Base-by-base conservation (phyloP, 306 rosid species). In the Alnus glutinosa region DNA sequence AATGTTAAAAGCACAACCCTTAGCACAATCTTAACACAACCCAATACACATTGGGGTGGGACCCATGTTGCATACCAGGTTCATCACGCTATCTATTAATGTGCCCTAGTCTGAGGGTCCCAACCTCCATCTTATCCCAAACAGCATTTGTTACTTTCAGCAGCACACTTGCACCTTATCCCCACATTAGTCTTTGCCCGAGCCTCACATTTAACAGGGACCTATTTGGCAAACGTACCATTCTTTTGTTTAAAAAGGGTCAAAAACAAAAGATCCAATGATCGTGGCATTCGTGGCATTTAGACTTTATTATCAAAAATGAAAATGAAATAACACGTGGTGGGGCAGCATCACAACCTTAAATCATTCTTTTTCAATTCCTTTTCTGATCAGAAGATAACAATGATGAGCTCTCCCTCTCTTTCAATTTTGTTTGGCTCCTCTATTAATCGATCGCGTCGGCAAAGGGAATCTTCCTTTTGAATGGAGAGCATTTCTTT, bases 401-500 rank as follows among this genome's bases (percentile, higher is more conserved):
- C 58, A 63, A 30, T 82, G 8, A 71, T 71, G 59, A 66, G 61
- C 59, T 71, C 78, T 55, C 79, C 61, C 72, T 63, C 23, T 23
- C 2, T 23, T 23, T 23, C 28, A 23, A 23, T 23, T 23, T 23
- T 0, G 28, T 23, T 23, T 23, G 28, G 28, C 28, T 23, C 28
- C 28, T 23, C 28, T 23, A 23, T 23, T 23, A 16, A 18, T 61
- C 52, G 77, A 68, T 42, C 39, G 0, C 52, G 39, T 76, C 59
- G 39, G 79, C 66, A 42, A 55, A 55, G 62, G 87, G 86, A 87
- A 86, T 81, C 87, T 86, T 23, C 71, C 10, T 74, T 68, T 4
- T 79, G 85, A 84, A 85, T 80, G 87, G 89, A 80, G 85, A 72
- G 71, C 85, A 75, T 55, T 37, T 75, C 28, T 49, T 70, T 79